Conservation (phyloP, 2,329 filamentous ascomycete genomes). For the Proliferodiscus dingleyae region DNA sequence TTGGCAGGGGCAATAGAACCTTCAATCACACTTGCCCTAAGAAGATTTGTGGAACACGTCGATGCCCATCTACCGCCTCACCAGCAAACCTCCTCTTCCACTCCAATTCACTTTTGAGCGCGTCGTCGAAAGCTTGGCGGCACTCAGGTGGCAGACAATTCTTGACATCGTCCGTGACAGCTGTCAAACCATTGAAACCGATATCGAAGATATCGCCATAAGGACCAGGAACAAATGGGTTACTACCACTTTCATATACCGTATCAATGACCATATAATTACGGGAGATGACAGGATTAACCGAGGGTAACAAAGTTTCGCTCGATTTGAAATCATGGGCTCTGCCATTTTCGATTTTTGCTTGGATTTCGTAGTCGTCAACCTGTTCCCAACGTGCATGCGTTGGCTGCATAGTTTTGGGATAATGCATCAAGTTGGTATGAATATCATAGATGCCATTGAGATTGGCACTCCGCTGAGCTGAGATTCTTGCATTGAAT, state of each 20-base stretch:
- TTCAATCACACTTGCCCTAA: slow-evolving; percentile 45
- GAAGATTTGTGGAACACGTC: slow-evolving; percentile 53
- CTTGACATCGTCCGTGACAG: slow-evolving; percentile 60
- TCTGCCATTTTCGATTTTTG: slow-evolving; percentile 15
- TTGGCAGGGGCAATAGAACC: background rate
- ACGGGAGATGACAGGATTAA: slow-evolving; percentile 53
- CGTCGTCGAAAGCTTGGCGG: slow-evolving; percentile 64
- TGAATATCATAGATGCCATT: slow-evolving; percentile 87
- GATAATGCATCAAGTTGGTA: slow-evolving; percentile 87
- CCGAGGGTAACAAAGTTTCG: slow-evolving; percentile 44
- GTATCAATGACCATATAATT: slow-evolving; percentile 62
- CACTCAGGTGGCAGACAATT: slow-evolving; percentile 66
- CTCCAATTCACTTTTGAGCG: slow-evolving; percentile 56
- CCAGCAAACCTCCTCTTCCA: slow-evolving; percentile 74
- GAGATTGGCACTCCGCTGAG: slow-evolving; percentile 59
- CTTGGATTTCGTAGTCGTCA: slow-evolving; percentile 32
- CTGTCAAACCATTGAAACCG: slow-evolving; percentile 52
- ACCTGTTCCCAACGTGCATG: slow-evolving; percentile 78
- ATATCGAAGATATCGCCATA: slow-evolving; percentile 46
- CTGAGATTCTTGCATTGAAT: slow-evolving; percentile 74
- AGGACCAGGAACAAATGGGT: slow-evolving; percentile 54
- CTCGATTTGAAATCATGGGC: slow-evolving; percentile 6
- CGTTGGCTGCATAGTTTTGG: slow-evolving; percentile 82
- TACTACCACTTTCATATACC: slow-evolving; percentile 48
- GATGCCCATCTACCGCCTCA: slow-evolving; percentile 54